These are phyloP conservation scores for Elaeis oleifera DNA, from an alignment of 202 grass and related monocot genomes.

Conservation along the genomic window DNA sequence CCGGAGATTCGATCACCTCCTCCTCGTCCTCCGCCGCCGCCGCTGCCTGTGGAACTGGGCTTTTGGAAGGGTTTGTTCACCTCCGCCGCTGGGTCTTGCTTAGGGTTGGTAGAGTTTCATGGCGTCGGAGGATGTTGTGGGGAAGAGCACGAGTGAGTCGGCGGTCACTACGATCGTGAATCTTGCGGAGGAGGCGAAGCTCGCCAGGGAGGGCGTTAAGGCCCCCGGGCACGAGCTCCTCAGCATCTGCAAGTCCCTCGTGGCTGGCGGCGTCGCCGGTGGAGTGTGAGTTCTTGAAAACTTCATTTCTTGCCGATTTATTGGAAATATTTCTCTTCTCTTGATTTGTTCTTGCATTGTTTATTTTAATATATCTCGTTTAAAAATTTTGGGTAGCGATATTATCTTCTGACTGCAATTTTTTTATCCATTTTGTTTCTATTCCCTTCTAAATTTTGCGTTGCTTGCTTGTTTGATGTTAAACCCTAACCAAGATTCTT, in stretches of 20 bases:
- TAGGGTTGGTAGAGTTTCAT: constrained; percentile 22
- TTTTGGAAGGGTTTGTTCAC: neutral
- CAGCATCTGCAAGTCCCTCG: constrained; percentile 79
- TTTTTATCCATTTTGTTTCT: no score
- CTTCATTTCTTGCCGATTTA: neutral
- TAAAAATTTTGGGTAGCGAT: no score
- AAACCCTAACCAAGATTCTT: neutral
- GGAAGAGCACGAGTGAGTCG: constrained; percentile 87
- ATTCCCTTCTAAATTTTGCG: no score
- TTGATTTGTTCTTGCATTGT: neutral
- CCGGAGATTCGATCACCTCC: neutral
- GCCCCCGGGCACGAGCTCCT: constrained; percentile 67
- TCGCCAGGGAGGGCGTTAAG: constrained; percentile 84
- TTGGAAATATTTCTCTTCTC: neutral
- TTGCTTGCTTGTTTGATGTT: constrained; percentile 1
- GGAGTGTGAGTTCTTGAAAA: constrained; percentile 54
- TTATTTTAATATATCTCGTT: no score
- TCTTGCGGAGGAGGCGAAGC: constrained; percentile 99
- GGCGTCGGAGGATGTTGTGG: constrained; percentile 99
- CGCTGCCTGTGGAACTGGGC: neutral
- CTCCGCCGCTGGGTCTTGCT: constrained; percentile 21
- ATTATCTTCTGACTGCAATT: no score
- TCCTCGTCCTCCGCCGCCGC: neutral
- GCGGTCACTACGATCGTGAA: constrained; percentile 94
- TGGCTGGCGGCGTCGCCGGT: constrained; percentile 86